These are phyloP conservation scores for Aspergillus diversus DNA, from an alignment of 495 filamentous ascomycete species.

Conservation along the genomic window DNA sequence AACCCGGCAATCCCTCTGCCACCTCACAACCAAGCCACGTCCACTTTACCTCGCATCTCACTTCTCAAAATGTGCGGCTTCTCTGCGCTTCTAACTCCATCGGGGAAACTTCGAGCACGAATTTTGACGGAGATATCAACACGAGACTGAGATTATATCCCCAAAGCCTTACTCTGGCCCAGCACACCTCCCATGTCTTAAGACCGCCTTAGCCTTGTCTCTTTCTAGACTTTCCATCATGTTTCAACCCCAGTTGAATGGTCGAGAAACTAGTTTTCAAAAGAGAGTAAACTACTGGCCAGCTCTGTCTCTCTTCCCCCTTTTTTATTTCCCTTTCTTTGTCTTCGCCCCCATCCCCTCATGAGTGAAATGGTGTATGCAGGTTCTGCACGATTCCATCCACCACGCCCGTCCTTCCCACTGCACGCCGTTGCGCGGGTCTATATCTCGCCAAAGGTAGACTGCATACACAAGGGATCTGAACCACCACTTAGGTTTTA, in stretches of 20 bases:
- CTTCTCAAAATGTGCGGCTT: too few relatives aligned
- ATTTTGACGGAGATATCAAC: too few relatives aligned
- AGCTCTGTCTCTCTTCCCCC: conserved; percentile 3
- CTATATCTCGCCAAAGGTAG: conserved; percentile 11
- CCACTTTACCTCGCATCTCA: too few relatives aligned
- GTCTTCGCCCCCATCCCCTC: neutral
- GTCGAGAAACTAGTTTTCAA: neutral
- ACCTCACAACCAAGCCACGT: neutral
- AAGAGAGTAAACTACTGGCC: neutral
- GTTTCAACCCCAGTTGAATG: conserved; percentile 9
- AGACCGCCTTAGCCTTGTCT: too few relatives aligned
- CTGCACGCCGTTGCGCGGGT: conserved; percentile 13
- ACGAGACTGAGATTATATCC: too few relatives aligned
- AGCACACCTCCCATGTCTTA: too few relatives aligned
- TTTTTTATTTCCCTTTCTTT: conserved; percentile 3
- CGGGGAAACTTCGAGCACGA: too few relatives aligned
- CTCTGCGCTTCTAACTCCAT: too few relatives aligned
- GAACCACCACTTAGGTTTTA: conserved; percentile 3
- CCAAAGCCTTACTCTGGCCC: too few relatives aligned
- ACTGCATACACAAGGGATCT: conserved; percentile 8
- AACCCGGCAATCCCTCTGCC: too few relatives aligned
- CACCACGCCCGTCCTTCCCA: neutral
- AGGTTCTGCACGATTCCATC: conserved; percentile 8
- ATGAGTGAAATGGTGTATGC: neutral
- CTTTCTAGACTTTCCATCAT: conserved; percentile 21